phyloP scores from a whole-genome alignment of 139 green algal species.

The Mesotaenium endlicherianum region DNA sequence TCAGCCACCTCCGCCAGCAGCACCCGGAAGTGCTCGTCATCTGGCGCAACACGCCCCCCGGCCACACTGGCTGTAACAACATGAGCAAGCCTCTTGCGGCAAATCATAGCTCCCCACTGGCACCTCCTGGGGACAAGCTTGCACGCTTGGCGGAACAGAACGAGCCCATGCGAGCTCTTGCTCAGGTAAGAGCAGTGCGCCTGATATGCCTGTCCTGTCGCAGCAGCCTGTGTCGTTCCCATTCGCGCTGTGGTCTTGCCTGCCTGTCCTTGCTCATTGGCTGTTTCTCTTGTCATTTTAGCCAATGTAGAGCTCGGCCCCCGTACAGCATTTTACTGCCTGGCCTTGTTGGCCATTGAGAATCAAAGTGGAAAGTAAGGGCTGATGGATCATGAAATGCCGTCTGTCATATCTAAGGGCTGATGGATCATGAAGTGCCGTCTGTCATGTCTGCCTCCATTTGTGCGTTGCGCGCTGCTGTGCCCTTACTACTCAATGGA shows the following conservation, averaged over 20 bases:
- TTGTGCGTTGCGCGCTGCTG: not conserved
- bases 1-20: not conserved
- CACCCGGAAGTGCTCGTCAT: not conserved
- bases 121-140: not conserved
- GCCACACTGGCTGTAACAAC: conserved; percentile 14
- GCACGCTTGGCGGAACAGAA: not conserved
- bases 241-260: not conserved
- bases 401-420: not conserved
- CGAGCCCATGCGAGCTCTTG: not conserved
- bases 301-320: too few species aligned
- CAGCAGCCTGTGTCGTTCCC: not conserved
- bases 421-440: not conserved
- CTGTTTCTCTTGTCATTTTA: too few species aligned
- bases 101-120: not conserved
- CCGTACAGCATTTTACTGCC: too few species aligned
- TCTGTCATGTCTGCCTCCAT: not conserved
- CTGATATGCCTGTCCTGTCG: not conserved
- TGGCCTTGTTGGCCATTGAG: too few species aligned
- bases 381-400: not conserved
- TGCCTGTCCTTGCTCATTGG: too few species aligned
- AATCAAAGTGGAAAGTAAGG: not conserved
- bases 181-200: not conserved
- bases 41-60: conserved; percentile 3
- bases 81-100: not conserved
- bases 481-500: not conserved